Base-by-base conservation (phyloP, 1,139 yeast species). In the Lodderomyces jiufengensis region DNA sequence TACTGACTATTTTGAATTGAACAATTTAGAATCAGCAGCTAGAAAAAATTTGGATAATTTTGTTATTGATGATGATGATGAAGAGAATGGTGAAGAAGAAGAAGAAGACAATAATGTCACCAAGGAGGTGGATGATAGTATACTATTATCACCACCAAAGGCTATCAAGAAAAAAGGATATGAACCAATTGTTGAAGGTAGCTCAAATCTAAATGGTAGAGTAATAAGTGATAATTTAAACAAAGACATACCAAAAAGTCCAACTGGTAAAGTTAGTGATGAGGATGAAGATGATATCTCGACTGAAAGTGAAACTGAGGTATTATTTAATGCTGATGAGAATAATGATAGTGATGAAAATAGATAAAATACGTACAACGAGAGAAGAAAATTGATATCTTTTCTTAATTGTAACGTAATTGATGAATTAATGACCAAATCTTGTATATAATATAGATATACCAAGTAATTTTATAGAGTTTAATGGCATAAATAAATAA, bases 1-100 rank as follows among this genome's bases (percentile, higher is more conserved):
- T 46, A 63, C 70, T 10, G 78, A 74, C 20, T 59, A 70, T 44
- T 63, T 68, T 41, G 73, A 67, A 41, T 52, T 68, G 16, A 59
- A 64, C 39, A 62, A 59, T 39, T 39, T 61, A 21, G 55, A 56
- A 33, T 42, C 52, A 20, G 45, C 40, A 11, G 38, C 34, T n/a
- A 28, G 40, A 14, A 30, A 26, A 16, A 38, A 35, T 27, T 18
- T 37, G 31, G 27, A 33, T 5, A 48, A 48, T 9, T 41, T 42
- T 28, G 51, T 47, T 18, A 47, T 47, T 24, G 50, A 38, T 21
- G 52, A 48, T 8, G 48, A 47, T 9, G 43, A 39, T 9, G 43
- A 43, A 10, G 48, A 32, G 1, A 40, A 39, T 9, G 43, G 35
- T 7, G 43, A 32, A 5, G 34, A 34, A 9, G 36, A 26, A 16